Evolutionary conservation across 768 basidiomycete species (phyloP).

Genomic region (Termitomyces sp.): DNA sequence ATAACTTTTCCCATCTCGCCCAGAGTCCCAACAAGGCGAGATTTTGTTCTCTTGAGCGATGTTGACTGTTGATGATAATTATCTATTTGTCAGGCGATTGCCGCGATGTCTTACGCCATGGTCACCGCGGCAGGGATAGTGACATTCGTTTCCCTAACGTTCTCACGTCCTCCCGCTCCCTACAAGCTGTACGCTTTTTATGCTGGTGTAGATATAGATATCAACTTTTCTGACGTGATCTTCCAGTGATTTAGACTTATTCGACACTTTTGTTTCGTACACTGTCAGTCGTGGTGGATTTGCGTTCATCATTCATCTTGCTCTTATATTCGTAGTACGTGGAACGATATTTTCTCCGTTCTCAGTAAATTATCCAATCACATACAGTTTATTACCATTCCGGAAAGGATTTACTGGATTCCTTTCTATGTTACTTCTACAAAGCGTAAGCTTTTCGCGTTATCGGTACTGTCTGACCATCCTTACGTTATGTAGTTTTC

Average conservation of each 20-base stretch:
- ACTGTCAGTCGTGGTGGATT: slow-evolving; percentile 10
- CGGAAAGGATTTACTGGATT: slow-evolving; percentile 14
- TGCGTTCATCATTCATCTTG: slow-evolving; percentile 8
- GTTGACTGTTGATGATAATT: background rate
- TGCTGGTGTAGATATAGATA: background rate
- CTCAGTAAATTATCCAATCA: background rate
- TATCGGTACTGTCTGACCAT: too few relatives aligned
- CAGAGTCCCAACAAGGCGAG: slow-evolving; percentile 7
- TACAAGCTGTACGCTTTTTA: slow-evolving; percentile 7
- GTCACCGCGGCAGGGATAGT: slow-evolving; percentile 9
- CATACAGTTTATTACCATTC: slow-evolving; percentile 9
- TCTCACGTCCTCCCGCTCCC: slow-evolving; percentile 4
- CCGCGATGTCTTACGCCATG: slow-evolving; percentile 3
- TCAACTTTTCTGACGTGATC: background rate
- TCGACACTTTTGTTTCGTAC: slow-evolving; percentile 12
- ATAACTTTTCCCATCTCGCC: slow-evolving; percentile 6
- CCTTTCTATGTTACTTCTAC: slow-evolving; percentile 12
- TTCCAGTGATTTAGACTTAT: slow-evolving; percentile 6
- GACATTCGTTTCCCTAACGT: slow-evolving; percentile 1
- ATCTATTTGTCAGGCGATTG: slow-evolving; percentile 2
- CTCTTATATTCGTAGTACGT: slow-evolving; percentile 13
- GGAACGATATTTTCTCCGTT: background rate
- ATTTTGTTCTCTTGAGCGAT: too few relatives aligned
- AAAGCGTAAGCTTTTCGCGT: slow-evolving; percentile 6
- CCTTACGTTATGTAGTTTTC: slow-evolving; percentile 8